Evolutionary conservation across 257 asterid species (phyloP).

Genomic region (Nicotiana undulata): DNA sequence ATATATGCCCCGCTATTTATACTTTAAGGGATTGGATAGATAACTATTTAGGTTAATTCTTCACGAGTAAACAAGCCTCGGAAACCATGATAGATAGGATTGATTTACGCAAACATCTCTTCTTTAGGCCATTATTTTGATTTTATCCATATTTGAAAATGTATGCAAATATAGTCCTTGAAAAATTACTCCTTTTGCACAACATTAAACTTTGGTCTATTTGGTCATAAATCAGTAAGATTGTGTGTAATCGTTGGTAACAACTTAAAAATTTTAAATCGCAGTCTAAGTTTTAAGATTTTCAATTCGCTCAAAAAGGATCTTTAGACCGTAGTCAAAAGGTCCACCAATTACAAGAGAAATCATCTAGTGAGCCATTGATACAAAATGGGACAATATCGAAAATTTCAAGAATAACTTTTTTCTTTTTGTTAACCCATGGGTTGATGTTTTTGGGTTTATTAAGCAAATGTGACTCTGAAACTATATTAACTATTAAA

Average conservation of each 20-base stretch:
- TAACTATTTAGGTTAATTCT: too few species aligned
- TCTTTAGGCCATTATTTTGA: background rate
- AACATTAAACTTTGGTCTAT: background rate
- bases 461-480: too few species aligned
- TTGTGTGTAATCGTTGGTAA: background rate
- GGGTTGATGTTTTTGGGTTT: too few species aligned
- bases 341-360: background rate
- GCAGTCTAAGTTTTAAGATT: background rate
- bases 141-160: background rate
- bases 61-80: too few species aligned
- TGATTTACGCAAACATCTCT: background rate
- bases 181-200: background rate
- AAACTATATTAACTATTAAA: too few species aligned
- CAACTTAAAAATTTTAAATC: background rate
- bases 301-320: background rate
- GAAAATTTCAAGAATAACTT: too few species aligned
- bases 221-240: background rate
- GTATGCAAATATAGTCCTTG: background rate
- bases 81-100: too few species aligned
- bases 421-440: too few species aligned
- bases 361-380: too few species aligned
- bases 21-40: too few species aligned
- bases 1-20: too few species aligned
- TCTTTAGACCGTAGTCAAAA: fast-evolving
- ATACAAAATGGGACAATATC: too few species aligned